A percentile compares a stretch with the other conserved stretches of the same genome.
Conservation (phyloP, 2,329 filamentous ascomycete species). For the Diaporthe citriasiana region DNA sequence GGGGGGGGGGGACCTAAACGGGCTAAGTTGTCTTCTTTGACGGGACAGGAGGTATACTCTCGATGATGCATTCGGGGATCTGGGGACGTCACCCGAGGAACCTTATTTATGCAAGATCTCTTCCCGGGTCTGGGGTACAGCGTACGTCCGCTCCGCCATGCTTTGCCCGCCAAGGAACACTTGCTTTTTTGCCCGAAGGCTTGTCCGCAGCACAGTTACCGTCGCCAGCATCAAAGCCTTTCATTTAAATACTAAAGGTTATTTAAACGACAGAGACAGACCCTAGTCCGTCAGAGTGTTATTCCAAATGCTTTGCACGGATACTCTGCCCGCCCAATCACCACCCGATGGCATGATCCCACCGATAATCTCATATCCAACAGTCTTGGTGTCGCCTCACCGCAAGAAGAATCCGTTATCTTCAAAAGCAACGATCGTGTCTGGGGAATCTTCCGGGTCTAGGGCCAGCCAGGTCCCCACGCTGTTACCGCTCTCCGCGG, state of each 20-base stretch:
- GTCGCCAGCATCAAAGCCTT: background rate
- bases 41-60: background rate
- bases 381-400: constrained; percentile 58
- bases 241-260: background rate
- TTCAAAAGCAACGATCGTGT: constrained; percentile 64
- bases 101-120: background rate
- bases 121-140: background rate
- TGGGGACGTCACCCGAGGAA: background rate
- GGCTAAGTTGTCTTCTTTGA: background rate
- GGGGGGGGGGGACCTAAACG: background rate
- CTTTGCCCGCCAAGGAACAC: background rate
- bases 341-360: constrained; percentile 46
- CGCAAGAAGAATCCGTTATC: constrained; percentile 66
- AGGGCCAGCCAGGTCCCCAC: constrained; percentile 69
- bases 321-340: constrained; percentile 58
- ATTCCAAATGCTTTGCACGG: constrained; percentile 67
- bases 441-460: constrained; percentile 54
- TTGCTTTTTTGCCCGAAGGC: background rate
- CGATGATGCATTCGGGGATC: background rate
- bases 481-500: constrained; percentile 62
- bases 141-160: background rate
- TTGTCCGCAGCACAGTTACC: background rate
- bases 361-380: constrained; percentile 61
- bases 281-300: constrained; percentile 44
- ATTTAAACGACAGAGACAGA: background rate